Evolutionary conservation across 1,284 basidiomycete species (phyloP).

Genomic region (Phlebopus sp.): DNA sequence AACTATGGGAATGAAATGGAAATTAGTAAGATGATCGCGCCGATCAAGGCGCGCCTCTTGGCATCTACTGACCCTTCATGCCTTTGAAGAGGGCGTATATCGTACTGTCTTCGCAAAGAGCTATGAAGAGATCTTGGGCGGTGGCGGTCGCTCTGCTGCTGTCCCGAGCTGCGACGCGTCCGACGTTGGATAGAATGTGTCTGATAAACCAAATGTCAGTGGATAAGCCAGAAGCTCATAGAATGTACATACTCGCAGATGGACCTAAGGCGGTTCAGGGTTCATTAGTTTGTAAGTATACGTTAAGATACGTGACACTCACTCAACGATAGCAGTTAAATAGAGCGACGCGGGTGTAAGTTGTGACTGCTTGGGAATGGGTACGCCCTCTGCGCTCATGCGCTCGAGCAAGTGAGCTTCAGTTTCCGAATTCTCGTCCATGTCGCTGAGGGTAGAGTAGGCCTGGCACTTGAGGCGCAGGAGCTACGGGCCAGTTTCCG

Average conservation of each 20-base stretch:
- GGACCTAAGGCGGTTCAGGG: slow-evolving; percentile 46
- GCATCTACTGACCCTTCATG: slow-evolving; percentile 68
- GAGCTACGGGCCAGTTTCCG: slow-evolving; percentile 42
- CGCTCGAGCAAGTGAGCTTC: slow-evolving; percentile 60
- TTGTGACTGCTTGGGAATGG: slow-evolving; percentile 52
- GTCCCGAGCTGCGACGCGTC: slow-evolving; percentile 80
- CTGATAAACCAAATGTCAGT: slow-evolving; percentile 38
- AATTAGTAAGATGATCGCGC: slow-evolving; percentile 5
- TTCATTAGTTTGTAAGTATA: slow-evolving; percentile 20
- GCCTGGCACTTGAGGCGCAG: slow-evolving; percentile 81
- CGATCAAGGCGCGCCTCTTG: neutral
- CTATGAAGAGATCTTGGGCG: slow-evolving; percentile 78
- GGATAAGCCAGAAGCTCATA: slow-evolving; percentile 1
- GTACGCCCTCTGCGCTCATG: slow-evolving; percentile 44
- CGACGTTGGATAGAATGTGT: slow-evolving; percentile 79
- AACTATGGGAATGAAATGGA: slow-evolving; percentile 41
- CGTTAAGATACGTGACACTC: slow-evolving; percentile 36
- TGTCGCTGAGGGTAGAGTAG: slow-evolving; percentile 80
- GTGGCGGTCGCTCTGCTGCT: slow-evolving; percentile 75
- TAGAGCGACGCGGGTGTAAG: slow-evolving; percentile 85
- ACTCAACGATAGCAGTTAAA: slow-evolving; percentile 92
- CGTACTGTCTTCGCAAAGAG: slow-evolving; percentile 83
- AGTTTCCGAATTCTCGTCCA: slow-evolving; percentile 68
- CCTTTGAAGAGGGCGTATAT: slow-evolving; percentile 81
- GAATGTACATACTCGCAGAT: slow-evolving; percentile 75